phyloP scores from a whole-genome alignment of 768 basidiomycete genomes.

The Lactarius akahatsu region DNA sequence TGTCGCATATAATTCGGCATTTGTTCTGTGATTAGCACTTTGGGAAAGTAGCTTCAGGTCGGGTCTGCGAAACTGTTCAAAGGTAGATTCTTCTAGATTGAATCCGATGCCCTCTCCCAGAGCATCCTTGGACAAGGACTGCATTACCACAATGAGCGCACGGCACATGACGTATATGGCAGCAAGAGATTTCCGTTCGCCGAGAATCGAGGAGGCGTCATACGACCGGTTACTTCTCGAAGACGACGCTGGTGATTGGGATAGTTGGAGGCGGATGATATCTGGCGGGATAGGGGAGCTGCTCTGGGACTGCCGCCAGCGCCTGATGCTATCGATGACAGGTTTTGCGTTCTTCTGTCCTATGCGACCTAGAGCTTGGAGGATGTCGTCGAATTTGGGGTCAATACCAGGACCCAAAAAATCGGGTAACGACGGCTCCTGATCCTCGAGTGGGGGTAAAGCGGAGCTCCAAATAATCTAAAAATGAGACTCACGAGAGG shows the following conservation, averaged over 20 bases:
- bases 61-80: constrained; percentile 77
- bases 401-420: constrained; percentile 75
- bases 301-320: constrained; percentile 79
- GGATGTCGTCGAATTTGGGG: constrained; percentile 75
- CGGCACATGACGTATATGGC: constrained; percentile 90
- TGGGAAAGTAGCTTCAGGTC: constrained; percentile 63
- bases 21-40: constrained; percentile 75
- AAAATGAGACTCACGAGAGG: constrained; percentile 51
- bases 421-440: constrained; percentile 62
- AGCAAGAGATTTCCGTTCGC: constrained; percentile 75
- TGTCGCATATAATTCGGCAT: constrained; percentile 79
- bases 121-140: constrained; percentile 69
- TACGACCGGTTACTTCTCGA: constrained; percentile 40
- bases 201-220: constrained; percentile 53
- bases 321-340: constrained; percentile 82
- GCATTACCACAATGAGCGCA: constrained; percentile 74
- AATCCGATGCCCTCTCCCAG: constrained; percentile 77
- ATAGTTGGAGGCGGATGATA: constrained; percentile 50
- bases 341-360: constrained; percentile 82
- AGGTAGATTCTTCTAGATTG: constrained; percentile 82
- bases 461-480: not conserved
- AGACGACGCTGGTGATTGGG: constrained; percentile 37
- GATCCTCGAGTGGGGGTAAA: constrained; percentile 47
- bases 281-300: constrained; percentile 52
- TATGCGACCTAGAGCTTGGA: constrained; percentile 82